Base-by-base conservation (phyloP, 176 grass and related monocot species). In the Otatea glauca region DNA sequence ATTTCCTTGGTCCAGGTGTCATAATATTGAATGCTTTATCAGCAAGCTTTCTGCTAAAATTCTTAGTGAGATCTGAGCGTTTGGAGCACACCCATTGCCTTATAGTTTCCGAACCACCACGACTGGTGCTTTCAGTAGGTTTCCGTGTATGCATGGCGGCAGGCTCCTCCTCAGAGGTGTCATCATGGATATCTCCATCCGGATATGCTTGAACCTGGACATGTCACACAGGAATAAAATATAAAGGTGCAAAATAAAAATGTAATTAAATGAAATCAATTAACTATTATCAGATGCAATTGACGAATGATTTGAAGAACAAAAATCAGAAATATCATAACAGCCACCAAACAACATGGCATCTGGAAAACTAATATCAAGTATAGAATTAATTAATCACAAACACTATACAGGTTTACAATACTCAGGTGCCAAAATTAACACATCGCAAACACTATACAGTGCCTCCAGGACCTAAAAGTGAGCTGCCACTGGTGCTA, bases 61-160 rank as follows among this genome's bases (percentile, higher is more conserved):
- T 96, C 85, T 88, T 92, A 23, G 73, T 27, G 16, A 88, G 73
- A 83, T 88, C 88, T 16, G 89, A 90, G 34, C 89, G 79, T 90
- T 88, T 98, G 56, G 91, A 92, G 70, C 93, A 85, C 68, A 76
- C 79, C 91, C 93, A 96, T 64, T 78, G 90, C 43, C 65, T 85
- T 41, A 94, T 70, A 86, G 77, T 72, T 53, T 76, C 73, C 2
- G 88, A 85, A 51, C 62, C 38, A 81, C 59, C 41, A 74, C 86
- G 50, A 71, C 68, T 76, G 64, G 79, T 75, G 65, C 86, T 89
- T 89, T 81, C 87, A 75, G 72, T 86, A 86, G 69, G 50, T 84
- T 87, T 84, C 23, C 11, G 62, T 2, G 5, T 24, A 70, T 70
- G 69, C 68, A 68, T 10, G 63, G 63, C 1, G 17, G 50, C 7